Evolutionary conservation across 1,284 basidiomycete species (phyloP), one percentile per base, ranked within the genome.

Genomic region (Taiwanofungus camphoratus): DNA sequence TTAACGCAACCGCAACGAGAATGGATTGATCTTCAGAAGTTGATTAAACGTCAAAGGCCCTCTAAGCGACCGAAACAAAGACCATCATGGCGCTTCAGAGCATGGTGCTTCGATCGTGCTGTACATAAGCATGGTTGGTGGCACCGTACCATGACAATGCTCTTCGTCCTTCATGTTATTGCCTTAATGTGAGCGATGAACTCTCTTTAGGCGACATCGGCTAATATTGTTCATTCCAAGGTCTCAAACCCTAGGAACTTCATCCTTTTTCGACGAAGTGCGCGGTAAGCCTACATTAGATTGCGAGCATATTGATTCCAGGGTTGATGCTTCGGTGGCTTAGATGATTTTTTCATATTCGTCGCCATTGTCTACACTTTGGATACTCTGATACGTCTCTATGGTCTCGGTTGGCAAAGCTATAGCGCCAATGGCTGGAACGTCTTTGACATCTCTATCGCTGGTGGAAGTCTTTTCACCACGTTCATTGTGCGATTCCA

Each of bases 51-150:
- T 19, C 93, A 98, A 58, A 74, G 79, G 24, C 94, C 95, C 0
- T 90, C 92, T 0, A 88, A 87, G 56, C 70, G 89, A 32, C 92
- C 92, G 0, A 75, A 79, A 47, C 62, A 51, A 9, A 69, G 74
- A 19, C 91, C 82, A 5, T 70, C 60, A 4, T 78, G 65, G 59
- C 54, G 45, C 0, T 54, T 93, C 19, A 72, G 87, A 36, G 72
- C 76, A 16, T 98, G 95, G 94, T 98, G 95, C 62, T 97, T 85
- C 63, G 85, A 93, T 49, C 79, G 91, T 24, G 92, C 94, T 0
- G 82, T 92, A 16, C 76, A 82, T 46, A 98, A 98, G 64, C 86
- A 93, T 53, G 95, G 95, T 1, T 94, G 87, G 82, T 99, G 95
- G 94, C 79, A 87, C 13, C 73, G 86, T 38, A 69, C 68, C 45